Conservation (phyloP, 352 stramenopile genomes). For the Globisporangium middletonii region DNA sequence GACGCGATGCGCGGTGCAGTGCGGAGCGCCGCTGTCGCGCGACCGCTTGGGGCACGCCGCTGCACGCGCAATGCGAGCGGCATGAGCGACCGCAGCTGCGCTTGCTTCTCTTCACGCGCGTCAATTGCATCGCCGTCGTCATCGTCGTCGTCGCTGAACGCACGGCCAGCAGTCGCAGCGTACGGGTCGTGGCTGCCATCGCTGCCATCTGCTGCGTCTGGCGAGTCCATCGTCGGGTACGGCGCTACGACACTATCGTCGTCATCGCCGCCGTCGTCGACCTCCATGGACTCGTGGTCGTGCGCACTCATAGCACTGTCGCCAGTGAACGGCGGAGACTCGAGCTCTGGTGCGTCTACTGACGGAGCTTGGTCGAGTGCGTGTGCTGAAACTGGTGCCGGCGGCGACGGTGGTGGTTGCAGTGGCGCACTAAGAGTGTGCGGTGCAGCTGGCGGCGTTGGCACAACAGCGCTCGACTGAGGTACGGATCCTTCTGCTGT, state of each 20-base stretch:
- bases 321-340: no score
- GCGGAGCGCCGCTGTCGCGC: not conserved
- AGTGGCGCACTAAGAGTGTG: not conserved
- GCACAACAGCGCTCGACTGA: not conserved
- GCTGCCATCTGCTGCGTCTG: not conserved
- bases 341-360: no score
- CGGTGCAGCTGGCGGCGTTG: not conserved
- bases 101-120: conserved; percentile 33
- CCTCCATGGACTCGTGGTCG: not conserved
- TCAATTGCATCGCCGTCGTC: conserved; percentile 3
- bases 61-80: conserved; percentile 57
- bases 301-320: not conserved
- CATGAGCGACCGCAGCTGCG: conserved; percentile 47
- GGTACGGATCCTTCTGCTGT: not conserved
- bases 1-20: conserved; percentile 9
- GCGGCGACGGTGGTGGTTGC: conserved; percentile 6
- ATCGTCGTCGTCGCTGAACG: conserved; percentile 3
- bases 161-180: no score
- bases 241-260: conserved; percentile 24
- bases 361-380: no score
- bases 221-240: conserved; percentile 20
- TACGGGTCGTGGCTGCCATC: conserved; percentile 1
- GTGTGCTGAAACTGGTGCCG: no score
- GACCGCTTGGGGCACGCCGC: conserved; percentile 18
- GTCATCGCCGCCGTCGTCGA: conserved; percentile 9